These are phyloP conservation scores for Haplosporangium sp. DNA, from an alignment of 371 early-diverging fungal genomes.

Conservation along the genomic window DNA sequence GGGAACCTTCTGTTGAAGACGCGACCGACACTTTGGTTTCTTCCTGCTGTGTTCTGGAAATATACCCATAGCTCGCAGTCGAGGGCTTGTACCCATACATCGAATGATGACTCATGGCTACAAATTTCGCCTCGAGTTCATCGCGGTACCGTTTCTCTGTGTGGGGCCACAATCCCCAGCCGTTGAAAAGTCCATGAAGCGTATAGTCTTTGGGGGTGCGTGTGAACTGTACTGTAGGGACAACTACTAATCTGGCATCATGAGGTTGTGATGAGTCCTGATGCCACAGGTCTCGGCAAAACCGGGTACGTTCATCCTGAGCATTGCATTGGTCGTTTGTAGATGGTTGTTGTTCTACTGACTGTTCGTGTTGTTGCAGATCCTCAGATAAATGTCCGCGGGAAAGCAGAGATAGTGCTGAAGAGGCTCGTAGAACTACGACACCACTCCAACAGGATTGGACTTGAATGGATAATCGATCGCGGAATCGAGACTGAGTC, in stretches of 20 bases:
- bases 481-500: constrained; percentile 17
- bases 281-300: background rate
- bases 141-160: constrained; percentile 26
- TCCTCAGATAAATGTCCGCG: background rate
- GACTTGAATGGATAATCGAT: constrained; percentile 40
- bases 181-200: constrained; percentile 9
- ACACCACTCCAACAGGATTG: constrained; percentile 39
- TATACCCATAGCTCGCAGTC: constrained; percentile 24
- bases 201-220: constrained; percentile 13
- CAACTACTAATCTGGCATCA: constrained; percentile 17
- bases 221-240: constrained; percentile 18
- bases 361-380: background rate
- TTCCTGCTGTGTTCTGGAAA: constrained; percentile 7
- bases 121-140: constrained; percentile 13
- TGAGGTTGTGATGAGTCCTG: background rate
- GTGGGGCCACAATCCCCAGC: constrained; percentile 38
- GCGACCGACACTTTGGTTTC: too few species aligned
- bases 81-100: constrained; percentile 28
- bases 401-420: too few species aligned
- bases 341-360: background rate
- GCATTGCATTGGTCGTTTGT: too few species aligned
- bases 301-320: background rate
- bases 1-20: background rate
- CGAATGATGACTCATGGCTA: constrained; percentile 14
- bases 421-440: constrained; percentile 12